Evolutionary conservation across 257 asterid species (phyloP), one percentile per base, ranked within the genome.

Genomic region (Scutellaria baicalensis): DNA sequence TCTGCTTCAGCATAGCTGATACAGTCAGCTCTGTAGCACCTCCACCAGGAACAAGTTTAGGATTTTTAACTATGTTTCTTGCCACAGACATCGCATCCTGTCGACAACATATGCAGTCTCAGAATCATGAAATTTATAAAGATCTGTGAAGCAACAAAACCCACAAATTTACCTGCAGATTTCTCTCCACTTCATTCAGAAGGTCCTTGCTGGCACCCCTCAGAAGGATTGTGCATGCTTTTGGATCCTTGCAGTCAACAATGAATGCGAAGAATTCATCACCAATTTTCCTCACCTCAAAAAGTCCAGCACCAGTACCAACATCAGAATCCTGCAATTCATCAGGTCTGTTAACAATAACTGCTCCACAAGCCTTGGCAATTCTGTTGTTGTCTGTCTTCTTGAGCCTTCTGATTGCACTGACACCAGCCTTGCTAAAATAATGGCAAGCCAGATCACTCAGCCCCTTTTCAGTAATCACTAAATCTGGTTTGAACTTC

Each of bases 41-140:
- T 40, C 99, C 97, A 74, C 99, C 99, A 5, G 99, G 99, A 45
- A 94, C 95, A 47, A 94, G 97, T 79, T 91, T 94, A 0, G 99
- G 97, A 75, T 88, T 84, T 78, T 94, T 91, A 36, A 94, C 82
- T 45, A 94, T 91, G 79, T 94, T 94, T 78, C 97, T 92, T 66
- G 99, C 96, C 36, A 89, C 99, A 59, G 96, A 89, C 96, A 87
- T 86, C 14, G 99, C 99, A 78, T 94, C 99, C 99, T 94, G 82
- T 62, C 72, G 47, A 69, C 49, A 21, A 77, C 47, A 60, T 39
- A 35, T 14, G 21, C 36, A 58, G 33, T 40, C 40, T 82, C 66
- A 77, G 57, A 45, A 67, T 13, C 56, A 54, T 38, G 8, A 23
- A 6, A 42, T n/a, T n/a, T 6, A 55, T 27, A 70, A 65, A 44